Base-by-base conservation (phyloP, 306 rosid genomes). In the Clitoria ternatea region DNA sequence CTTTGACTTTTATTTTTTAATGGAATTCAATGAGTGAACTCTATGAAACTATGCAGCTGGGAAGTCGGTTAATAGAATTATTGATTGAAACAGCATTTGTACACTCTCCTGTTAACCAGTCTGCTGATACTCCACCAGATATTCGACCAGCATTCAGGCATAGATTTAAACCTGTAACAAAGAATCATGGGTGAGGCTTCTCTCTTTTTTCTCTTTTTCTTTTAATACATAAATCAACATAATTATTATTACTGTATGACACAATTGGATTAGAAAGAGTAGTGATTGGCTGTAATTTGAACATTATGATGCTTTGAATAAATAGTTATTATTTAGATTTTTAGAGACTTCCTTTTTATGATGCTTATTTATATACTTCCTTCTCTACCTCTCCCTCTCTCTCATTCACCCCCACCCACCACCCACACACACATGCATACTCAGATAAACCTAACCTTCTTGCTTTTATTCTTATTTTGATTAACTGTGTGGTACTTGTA, bases 121-220 rank as follows among this genome's bases (percentile, higher is more conserved):
- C 69, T 70, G 86, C 81, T 42, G 95, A 88, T 39, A 63, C 66
- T 39, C 95, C 97, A 56, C 97, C 95, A 35, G 97, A 90, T 61
- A 69, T 90, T 70, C 86, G 92, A 79, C 97, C 97, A 40, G 95
- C 95, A 23, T 90, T 90, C 80, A 84, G 83, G 85, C 97, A 88
- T 78, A 83, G 70, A 73, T 81, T 88, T 77, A 86, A 88, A 75
- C 75, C 87, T 26, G 79, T 78, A 7, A 24, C 85, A 23, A 88
- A 65, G 76, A 69, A 36, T 77, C 83, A 86, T 60, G 78, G 90
- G 95, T 88, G 83, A 83, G 85, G 48, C 77, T 59, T 74, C 52
- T 1, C n/a, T 7, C 45, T 9, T 53, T 11, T 7, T 43, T 22
- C 29, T 19, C 18, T 7, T n/a, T 64, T n/a, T 59, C 6, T 1